These are phyloP conservation scores for Potentilla sterilis DNA, from an alignment of 306 rosid genomes.

Conservation along the genomic window DNA sequence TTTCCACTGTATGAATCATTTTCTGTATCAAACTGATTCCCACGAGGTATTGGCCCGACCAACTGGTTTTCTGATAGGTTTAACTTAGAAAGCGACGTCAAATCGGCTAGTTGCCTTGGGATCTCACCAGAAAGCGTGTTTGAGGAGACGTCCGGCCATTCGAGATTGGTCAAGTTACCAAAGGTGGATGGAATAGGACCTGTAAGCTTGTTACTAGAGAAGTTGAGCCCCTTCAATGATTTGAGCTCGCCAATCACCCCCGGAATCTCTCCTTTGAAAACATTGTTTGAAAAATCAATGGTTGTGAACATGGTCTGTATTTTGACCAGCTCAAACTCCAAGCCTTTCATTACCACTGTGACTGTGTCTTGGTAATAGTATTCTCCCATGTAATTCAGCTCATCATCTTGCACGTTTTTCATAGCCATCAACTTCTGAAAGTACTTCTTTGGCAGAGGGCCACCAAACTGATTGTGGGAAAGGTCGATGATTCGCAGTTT, in stretches of 20 bases:
- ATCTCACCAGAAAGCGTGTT: not conserved
- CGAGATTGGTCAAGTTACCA: not conserved
- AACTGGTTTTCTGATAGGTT: not conserved
- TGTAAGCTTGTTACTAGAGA: not conserved
- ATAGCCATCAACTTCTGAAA: not conserved
- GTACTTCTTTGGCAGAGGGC: not conserved
- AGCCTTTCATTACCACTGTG: not conserved
- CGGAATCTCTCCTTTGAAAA: slow-evolving; percentile 6
- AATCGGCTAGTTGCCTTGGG: not conserved
- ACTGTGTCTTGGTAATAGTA: not conserved
- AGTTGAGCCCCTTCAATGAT: slow-evolving; percentile 6
- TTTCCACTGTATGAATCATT: not conserved
- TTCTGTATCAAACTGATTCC: not conserved
- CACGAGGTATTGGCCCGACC: not conserved
- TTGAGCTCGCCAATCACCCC: slow-evolving; percentile 1
- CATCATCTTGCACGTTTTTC: not conserved
- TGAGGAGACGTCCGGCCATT: not conserved
- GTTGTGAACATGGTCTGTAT: not conserved
- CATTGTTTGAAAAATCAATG: slow-evolving; percentile 9
- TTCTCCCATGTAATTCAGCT: not conserved
- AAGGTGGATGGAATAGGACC: not conserved
- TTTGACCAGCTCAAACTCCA: not conserved
- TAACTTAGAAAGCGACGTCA: not conserved
- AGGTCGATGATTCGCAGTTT: not conserved
- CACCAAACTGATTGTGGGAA: not conserved